Conservation (phyloP, 352 stramenopile genomes). For the Phytophthora litchii region DNA sequence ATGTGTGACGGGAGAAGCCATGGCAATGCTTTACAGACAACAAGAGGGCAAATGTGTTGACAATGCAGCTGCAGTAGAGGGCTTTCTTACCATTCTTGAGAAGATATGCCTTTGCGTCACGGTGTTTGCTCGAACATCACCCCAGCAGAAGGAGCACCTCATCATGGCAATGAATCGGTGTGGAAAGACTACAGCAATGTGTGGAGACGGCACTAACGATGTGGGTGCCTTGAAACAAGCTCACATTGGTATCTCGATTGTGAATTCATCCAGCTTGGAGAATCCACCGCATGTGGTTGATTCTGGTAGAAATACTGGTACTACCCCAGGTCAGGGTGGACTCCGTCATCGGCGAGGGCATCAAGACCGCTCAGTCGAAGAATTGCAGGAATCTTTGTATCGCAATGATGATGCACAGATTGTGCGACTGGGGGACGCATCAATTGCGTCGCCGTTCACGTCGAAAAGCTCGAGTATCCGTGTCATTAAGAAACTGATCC, state of each 20-base stretch:
- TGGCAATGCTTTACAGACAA: conserved; percentile 45
- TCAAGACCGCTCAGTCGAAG: conserved; percentile 44
- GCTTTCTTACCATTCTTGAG: conserved; percentile 74
- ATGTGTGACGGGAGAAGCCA: conserved; percentile 81
- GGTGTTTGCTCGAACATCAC: conserved; percentile 97
- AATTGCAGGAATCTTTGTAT: conserved; percentile 80
- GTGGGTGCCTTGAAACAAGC: conserved; percentile 96
- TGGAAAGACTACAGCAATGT: conserved; percentile 96
- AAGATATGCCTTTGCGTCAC: conserved; percentile 73
- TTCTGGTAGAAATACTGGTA: conserved; percentile 48
- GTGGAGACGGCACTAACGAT: conserved; percentile 98
- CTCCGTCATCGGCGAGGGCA: conserved; percentile 62
- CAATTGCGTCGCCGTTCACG: conserved; percentile 99
- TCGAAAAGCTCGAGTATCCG: conserved; percentile 92
- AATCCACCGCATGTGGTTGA: conserved; percentile 45
- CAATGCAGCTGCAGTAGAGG: conserved; percentile 46
- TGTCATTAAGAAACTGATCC: conserved; percentile 95
- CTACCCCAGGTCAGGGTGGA: conserved; percentile 43
- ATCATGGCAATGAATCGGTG: conserved; percentile 94
- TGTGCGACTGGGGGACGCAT: conserved; percentile 98
- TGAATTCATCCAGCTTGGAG: conserved; percentile 77
- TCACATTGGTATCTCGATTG: conserved; percentile 84
- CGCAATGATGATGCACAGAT: conserved; percentile 90
- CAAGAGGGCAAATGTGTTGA: conserved; percentile 29
- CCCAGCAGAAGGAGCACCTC: conserved; percentile 96